phyloP scores from a whole-genome alignment of 139 green algal genomes.

The Tetradesmus lagerheimii region DNA sequence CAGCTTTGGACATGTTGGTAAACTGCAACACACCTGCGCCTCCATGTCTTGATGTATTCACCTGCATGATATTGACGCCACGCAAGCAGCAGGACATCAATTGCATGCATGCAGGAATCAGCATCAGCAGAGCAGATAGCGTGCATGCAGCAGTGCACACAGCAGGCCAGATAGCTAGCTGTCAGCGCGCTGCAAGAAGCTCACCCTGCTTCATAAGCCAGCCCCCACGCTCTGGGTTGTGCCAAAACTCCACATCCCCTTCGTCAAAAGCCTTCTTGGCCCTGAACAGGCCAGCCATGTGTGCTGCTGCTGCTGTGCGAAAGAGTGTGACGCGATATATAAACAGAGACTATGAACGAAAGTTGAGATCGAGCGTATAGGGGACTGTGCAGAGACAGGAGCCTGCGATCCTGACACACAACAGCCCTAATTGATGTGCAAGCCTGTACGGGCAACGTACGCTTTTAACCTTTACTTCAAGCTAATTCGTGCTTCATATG shows the following conservation, averaged over 20 bases:
- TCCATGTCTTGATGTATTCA: slow-evolving; percentile 97
- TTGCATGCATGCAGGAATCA: neutral
- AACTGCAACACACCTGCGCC: slow-evolving; percentile 74
- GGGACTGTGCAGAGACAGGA: neutral
- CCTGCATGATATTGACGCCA: slow-evolving; percentile 68
- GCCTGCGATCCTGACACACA: neutral
- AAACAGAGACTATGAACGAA: neutral
- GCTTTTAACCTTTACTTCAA: neutral
- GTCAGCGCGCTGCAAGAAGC: neutral
- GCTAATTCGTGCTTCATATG: neutral
- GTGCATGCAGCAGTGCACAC: neutral
- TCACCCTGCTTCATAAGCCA: slow-evolving; percentile 97
- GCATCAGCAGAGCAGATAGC: neutral
- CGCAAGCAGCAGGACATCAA: neutral
- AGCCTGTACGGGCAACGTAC: neutral
- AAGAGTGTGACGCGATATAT: neutral
- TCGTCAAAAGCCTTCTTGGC: slow-evolving; percentile 45
- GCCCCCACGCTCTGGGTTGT: slow-evolving; percentile 84
- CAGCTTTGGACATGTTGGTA: neutral
- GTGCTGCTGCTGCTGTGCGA: neutral
- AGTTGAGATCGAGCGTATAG: neutral
- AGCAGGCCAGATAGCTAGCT: neutral
- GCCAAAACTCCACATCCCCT: slow-evolving; percentile 88
- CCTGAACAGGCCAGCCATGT: slow-evolving; percentile 40
- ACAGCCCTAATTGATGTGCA: neutral